Base-by-base conservation (phyloP, 2,329 filamentous ascomycete species). In the Phoma sp. region DNA sequence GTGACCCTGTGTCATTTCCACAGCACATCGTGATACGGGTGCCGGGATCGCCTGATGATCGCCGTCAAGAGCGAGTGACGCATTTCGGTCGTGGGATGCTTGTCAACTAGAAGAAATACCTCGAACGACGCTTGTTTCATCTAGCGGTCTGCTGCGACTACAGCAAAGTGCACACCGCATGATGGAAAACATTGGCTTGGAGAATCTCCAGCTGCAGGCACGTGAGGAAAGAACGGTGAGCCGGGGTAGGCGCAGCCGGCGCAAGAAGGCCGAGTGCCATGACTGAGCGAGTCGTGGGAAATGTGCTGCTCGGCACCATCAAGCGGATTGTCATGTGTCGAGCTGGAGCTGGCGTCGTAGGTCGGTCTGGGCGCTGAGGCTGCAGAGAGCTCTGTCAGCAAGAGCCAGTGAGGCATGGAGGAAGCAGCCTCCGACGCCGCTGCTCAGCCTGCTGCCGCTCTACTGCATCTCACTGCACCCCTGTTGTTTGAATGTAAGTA, bases 121-220 rank as follows among this genome's bases (percentile, higher is more conserved):
- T 58, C 52, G 56, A 58, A 68, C 67, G 61, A 63, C 57, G 59
- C 54, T 61, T 64, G 71, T 73, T 73, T 72, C 68, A 70, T 62
- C 53, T 65, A 27, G 58, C 68, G 66, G 63, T 43, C 47, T 39
- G 56, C 36, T 40, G 52, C 47, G 48, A 42, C 38, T 57, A 35
- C 52, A 53, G 58, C 55, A 56, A 43, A 56, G 8, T 33, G 37
- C 39, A 45, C 43, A 48, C 30, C 40, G 52, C 32, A 55, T 32
- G 36, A 38, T 47, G 30, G 37, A n/a, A 18, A n/a, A 32, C 32
- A 9, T 10, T 66, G 66, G 60, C 39, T 54, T 53, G 46, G 53
- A 29, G 27, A 29, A 9, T 6, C 27, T 29, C 6, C 27, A 54
- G 54, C 45, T 35, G 23, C 25, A 42, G 44, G 52, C 61, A 67